phyloP scores from a whole-genome alignment of 441 rosid genomes.

The Dalechampia spathulata region DNA sequence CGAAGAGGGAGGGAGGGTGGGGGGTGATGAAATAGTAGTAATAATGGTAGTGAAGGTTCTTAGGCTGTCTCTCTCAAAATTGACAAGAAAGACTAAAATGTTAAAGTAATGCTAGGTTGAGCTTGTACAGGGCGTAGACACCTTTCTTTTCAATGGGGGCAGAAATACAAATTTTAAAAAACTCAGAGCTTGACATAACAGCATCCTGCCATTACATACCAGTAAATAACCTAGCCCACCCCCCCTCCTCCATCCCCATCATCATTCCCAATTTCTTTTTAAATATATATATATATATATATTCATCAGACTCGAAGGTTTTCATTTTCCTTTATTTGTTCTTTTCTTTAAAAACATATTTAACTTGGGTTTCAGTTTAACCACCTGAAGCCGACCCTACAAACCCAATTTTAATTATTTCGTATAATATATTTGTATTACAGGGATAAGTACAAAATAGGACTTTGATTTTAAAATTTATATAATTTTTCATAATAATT shows the following conservation, averaged over 20 bases:
- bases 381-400: slow-evolving; percentile 52
- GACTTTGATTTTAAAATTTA: too few species aligned
- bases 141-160: slow-evolving; percentile 24
- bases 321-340: too few species aligned
- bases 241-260: slow-evolving; percentile 10
- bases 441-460: too few species aligned
- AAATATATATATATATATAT: too few species aligned
- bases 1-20: slow-evolving; percentile 7
- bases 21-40: background rate
- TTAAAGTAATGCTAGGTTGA: slow-evolving; percentile 23
- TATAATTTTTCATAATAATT: too few species aligned
- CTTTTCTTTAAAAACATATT: background rate
- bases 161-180: slow-evolving; percentile 15
- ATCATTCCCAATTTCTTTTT: too few species aligned
- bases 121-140: slow-evolving; percentile 25
- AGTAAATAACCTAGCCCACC: slow-evolving; percentile 20
- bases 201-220: slow-evolving; percentile 11
- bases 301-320: too few species aligned
- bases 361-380: slow-evolving; percentile 30
- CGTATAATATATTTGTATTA: background rate
- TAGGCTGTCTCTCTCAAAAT: slow-evolving; percentile 25
- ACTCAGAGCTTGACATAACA: slow-evolving; percentile 15
- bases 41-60: slow-evolving; percentile 18
- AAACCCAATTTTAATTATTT: background rate
- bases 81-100: slow-evolving; percentile 37